Conservation (phyloP, 78 protist genomes). For the Blattamonas nauphoetae region DNA sequence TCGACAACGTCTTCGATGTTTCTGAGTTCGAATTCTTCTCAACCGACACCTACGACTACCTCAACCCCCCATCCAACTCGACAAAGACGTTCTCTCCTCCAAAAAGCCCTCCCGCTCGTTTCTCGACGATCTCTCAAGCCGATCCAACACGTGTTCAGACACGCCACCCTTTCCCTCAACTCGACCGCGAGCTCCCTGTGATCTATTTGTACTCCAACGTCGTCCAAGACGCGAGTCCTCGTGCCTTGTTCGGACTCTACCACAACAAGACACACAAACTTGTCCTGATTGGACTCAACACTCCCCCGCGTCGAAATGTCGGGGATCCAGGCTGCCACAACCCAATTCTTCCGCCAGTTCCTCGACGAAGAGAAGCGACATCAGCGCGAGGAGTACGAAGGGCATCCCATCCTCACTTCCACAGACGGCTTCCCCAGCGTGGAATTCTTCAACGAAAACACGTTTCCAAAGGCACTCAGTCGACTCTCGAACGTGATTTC, state of each 20-base stretch:
- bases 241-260: neutral
- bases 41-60: neutral
- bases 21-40: neutral
- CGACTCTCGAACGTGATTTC: too few relatives aligned
- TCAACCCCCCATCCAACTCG: too few relatives aligned
- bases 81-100: neutral
- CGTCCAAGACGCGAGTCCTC: neutral
- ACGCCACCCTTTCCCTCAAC: neutral
- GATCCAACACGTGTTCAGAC: neutral
- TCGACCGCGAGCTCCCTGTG: neutral
- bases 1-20: neutral
- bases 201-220: neutral
- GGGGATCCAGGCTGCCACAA: too few relatives aligned
- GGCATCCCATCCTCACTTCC: too few relatives aligned
- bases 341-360: too few relatives aligned
- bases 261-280: neutral
- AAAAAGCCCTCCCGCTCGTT: neutral
- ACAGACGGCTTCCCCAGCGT: too few relatives aligned
- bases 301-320: too few relatives aligned
- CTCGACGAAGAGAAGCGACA: too few relatives aligned
- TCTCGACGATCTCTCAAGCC: neutral
- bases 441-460: too few relatives aligned
- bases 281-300: too few relatives aligned
- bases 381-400: too few relatives aligned
- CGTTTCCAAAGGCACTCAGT: too few relatives aligned